Base-by-base conservation (phyloP, 495 filamentous ascomycete species). In the Schizothecium vesticola region DNA sequence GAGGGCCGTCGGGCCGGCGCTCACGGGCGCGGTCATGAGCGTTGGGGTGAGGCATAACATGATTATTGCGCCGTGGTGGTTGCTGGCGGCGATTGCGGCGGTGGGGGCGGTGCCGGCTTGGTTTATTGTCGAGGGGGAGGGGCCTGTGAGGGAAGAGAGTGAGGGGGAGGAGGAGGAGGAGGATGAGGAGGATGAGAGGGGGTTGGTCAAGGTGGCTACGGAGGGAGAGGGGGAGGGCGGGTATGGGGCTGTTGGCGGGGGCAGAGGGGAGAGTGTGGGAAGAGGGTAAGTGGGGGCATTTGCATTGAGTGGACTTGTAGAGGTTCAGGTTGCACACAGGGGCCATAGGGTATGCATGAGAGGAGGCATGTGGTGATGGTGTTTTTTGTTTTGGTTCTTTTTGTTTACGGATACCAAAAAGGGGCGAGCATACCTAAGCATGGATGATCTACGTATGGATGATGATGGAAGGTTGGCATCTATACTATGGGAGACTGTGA, bases 51-150 rank as follows among this genome's bases (percentile, higher is more conserved):
- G 88, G 71, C 76, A 80, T 13, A 91, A 90, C 6, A 92, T 90
- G 72, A 80, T 93, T 21, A 86, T 96, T 62, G 73, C 90, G 19
- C 89, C 93, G 0, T 97, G 91, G 89, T 96, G 92, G 91, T 74
- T 88, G 7, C 78, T 96, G 19, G 81, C 85, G 0, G 69, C 75
- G 2, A 77, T 95, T 56, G 83, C 88, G 0, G 63, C 84, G 8
- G 55, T 90, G 10, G 90, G 89, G 56, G 85, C 87, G 2, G 73
- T 96, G 8, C 88, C 91, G 3, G 82, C 88, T 8, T 90, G 86
- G 76, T 89, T 86, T 77, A 85, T 94, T 25, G 82, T 88, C 3
- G 94, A 97, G 74, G 87, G 87, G 36, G 89, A 94, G 24, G 92
- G 91, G 0, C 92, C 91, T 64, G 80, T 74, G 25, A 73, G 73